Percentiles rank a stretch among this genome's conserved stretches.
phyloP scores from a whole-genome alignment of 371 early-diverging fungal species.

The Lichtheimia ornata region DNA sequence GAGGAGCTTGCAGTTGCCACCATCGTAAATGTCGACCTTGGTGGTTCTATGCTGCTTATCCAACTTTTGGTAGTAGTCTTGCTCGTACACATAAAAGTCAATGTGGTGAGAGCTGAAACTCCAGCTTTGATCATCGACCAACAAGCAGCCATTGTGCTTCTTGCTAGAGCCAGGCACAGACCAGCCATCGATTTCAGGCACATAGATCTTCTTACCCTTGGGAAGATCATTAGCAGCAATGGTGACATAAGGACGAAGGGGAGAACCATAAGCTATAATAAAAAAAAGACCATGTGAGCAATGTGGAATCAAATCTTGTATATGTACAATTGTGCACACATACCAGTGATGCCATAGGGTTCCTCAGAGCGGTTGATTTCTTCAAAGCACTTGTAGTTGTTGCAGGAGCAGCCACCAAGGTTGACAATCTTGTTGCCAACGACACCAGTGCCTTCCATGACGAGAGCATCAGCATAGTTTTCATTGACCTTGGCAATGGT shows the following conservation, averaged over 20 bases:
- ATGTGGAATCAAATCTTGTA: slow-evolving; percentile 5
- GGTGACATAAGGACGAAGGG: slow-evolving; percentile 50
- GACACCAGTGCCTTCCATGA: slow-evolving; percentile 55
- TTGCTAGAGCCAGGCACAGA: slow-evolving; percentile 41
- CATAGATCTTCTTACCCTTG: slow-evolving; percentile 47
- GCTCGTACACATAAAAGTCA: slow-evolving; percentile 45
- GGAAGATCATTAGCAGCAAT: slow-evolving; percentile 47
- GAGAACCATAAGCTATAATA: slow-evolving; percentile 33
- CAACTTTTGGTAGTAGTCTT: slow-evolving; percentile 33
- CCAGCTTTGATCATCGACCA: slow-evolving; percentile 56
- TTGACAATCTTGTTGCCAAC: slow-evolving; percentile 45
- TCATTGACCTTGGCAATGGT: slow-evolving; percentile 41
- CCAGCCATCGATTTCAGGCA: slow-evolving; percentile 46
- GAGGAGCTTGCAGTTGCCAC: slow-evolving; percentile 46
- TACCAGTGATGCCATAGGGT: slow-evolving; percentile 51
- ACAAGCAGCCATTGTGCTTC: slow-evolving; percentile 52
- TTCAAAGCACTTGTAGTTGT: slow-evolving; percentile 48
- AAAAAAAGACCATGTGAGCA: slow-evolving; percentile 4
- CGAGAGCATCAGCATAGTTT: slow-evolving; percentile 48
- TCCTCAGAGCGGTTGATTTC: slow-evolving; percentile 39
- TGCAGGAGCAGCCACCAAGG: slow-evolving; percentile 51
- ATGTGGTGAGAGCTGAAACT: slow-evolving; percentile 46
- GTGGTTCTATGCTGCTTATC: slow-evolving; percentile 33
- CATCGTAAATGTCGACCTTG: slow-evolving; percentile 47
- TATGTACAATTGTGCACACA: neutral